Base-by-base conservation (phyloP, 495 filamentous ascomycete species). In the Penicillium angulare region DNA sequence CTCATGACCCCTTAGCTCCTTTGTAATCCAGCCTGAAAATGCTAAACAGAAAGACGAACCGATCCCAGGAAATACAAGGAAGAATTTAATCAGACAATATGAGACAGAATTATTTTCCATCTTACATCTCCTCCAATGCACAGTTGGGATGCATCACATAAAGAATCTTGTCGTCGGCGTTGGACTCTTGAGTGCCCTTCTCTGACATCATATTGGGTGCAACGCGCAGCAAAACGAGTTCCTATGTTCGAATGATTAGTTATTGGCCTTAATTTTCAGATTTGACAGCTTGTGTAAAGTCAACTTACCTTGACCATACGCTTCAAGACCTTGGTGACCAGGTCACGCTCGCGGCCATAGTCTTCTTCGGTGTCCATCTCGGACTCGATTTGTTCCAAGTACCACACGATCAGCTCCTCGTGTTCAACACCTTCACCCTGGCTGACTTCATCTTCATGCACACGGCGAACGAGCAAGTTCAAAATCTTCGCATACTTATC, bases 81-180 rank as follows among this genome's bases (percentile, higher is more conserved):
- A 43, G 26, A 43, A 43, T 32, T 33, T 31, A 45, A 43, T 16
- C 35, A 42, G 44, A 35, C 17, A 18, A 49, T 21, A 26, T 47
- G 16, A 42, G 22, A 33, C 29, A 52, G 35, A 22, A 40, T 8
- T 7, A 36, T n/a, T 1, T 26, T 18, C 16, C 31, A 12, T n/a
- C 40, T 66, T 47, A 72, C 54, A 80, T 71, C 59, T 87, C 85
- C 60, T 96, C 90, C 18, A 92, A 78, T 1, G 89, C 88, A 60
- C 89, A 93, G 66, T 97, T 97, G 16, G 93, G 93, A 78, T 98
- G 93, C 62, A 98, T 55, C 12, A 97, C 89, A 69, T 97, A 98
- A 23, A 95, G 81, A 5, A 85, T 75, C 68, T 78, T 82, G 36
- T 66, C 57, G 32, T 63, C 59, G 8, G 74, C 78, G 3, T 62